These are phyloP conservation scores for Knufia petricola DNA, from an alignment of 2,329 filamentous ascomycete genomes.

Conservation along the genomic window DNA sequence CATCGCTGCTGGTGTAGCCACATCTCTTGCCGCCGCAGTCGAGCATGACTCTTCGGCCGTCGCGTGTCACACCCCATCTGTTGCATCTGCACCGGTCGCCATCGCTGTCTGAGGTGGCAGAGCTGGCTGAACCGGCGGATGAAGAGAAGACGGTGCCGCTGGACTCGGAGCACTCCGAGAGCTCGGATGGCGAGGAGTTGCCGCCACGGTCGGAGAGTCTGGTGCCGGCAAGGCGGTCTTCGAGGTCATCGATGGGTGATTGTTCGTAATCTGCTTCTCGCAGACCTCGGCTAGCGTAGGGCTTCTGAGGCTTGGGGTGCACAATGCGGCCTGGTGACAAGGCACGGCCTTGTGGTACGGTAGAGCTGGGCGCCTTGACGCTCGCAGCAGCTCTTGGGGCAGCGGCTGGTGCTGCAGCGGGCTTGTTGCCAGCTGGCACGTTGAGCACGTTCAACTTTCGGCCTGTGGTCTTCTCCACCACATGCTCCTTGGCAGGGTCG, in stretches of 20 bases:
- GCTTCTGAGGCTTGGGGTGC: slow-evolving; percentile 80
- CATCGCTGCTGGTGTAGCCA: slow-evolving; percentile 48
- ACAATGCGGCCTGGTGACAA: slow-evolving; percentile 82
- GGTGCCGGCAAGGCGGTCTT: slow-evolving; percentile 62
- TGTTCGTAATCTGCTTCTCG: slow-evolving; percentile 66
- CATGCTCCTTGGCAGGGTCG: slow-evolving; percentile 82
- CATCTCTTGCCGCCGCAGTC: slow-evolving; percentile 88
- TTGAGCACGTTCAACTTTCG: slow-evolving; percentile 97
- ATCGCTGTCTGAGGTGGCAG: slow-evolving; percentile 56
- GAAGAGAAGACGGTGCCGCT: slow-evolving; percentile 37
- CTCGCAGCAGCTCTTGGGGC: slow-evolving; percentile 26
- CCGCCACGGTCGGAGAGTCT: slow-evolving; percentile 58
- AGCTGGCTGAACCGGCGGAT: slow-evolving; percentile 45
- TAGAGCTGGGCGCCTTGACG: slow-evolving; percentile 40
- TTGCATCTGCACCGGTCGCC: slow-evolving; percentile 66
- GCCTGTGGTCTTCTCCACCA: slow-evolving; percentile 90
- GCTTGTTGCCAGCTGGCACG: slow-evolving; percentile 53
- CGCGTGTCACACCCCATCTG: slow-evolving; percentile 90
- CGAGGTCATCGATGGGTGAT: slow-evolving; percentile 65
- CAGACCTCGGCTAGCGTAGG: slow-evolving; percentile 78
- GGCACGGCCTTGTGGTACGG: slow-evolving; percentile 76
- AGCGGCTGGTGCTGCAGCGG: slow-evolving; percentile 29
- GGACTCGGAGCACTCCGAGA: slow-evolving; percentile 47
- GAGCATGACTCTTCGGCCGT: slow-evolving; percentile 86
- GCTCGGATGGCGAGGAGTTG: slow-evolving; percentile 62